phyloP scores from a whole-genome alignment of 805 yeast genomes.

The Candida ascalaphidarum region DNA sequence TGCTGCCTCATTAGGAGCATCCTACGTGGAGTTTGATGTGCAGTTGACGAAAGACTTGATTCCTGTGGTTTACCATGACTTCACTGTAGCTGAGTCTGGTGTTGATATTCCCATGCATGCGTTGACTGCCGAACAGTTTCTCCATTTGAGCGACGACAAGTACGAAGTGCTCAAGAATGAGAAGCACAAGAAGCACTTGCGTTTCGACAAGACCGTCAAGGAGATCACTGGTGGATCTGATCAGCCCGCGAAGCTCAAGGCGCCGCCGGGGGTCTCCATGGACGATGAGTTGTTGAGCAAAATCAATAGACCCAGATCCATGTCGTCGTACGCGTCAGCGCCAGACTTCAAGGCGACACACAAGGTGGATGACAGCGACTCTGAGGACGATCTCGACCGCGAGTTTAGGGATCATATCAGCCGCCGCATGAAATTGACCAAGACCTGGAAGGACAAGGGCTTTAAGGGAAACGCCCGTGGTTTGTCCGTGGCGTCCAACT shows the following conservation, averaged over 20 bases:
- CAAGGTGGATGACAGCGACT: slow-evolving; percentile 1
- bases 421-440: slow-evolving; percentile 77
- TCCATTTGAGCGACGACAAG: slow-evolving; percentile 38
- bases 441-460: slow-evolving; percentile 77
- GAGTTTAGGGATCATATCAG: slow-evolving; percentile 31
- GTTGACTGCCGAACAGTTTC: slow-evolving; percentile 81
- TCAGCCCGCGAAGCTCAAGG: no score
- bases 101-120: slow-evolving; percentile 95
- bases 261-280: no score
- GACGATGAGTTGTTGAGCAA: slow-evolving; percentile 29
- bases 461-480: slow-evolving; percentile 94
- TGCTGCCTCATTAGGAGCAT: slow-evolving; percentile 93
- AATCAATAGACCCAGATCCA: slow-evolving; percentile 27
- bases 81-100: slow-evolving; percentile 90
- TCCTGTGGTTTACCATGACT: slow-evolving; percentile 94
- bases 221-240: no score
- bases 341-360: slow-evolving; percentile 15
- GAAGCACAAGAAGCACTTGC: slow-evolving; percentile 5
- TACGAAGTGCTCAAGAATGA: slow-evolving; percentile 3
- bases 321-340: slow-evolving; percentile 28
- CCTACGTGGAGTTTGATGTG: slow-evolving; percentile 94
- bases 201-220: slow-evolving; percentile 7
- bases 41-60: slow-evolving; percentile 85
- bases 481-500: slow-evolving; percentile 79
- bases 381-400: slow-evolving; percentile 15